Base-by-base conservation (phyloP, 148 eudicot genomes). In the Pharnaceum exiguum region DNA sequence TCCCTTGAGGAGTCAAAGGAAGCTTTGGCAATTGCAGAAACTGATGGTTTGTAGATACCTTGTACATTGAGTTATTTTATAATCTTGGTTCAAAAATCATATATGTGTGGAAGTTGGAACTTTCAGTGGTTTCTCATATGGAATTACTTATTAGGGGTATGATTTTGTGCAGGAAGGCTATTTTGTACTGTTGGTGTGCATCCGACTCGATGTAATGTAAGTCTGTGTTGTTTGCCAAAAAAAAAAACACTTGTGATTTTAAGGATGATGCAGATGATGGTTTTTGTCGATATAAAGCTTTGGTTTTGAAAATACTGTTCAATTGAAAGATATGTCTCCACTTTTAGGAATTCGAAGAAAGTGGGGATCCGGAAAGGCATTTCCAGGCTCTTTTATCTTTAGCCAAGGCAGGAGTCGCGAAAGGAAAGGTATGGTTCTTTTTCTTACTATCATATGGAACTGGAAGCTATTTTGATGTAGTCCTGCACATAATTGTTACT, bases 121-220 rank as follows among this genome's bases (percentile, higher is more conserved):
- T 48, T 24, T 9, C 36, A 27, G 4, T 46, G 10, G 25, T 39
- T 9, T 15, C 7, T 0, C 26, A n/a, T n/a, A n/a, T n/a, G n/a
- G n/a, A n/a, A n/a, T 47, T 50, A 11, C 7, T 56, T 22, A 63
- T 50, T 25, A 23, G 10, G 50, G 46, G 26, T 63, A 10, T 22
- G 22, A n/a, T 4, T 57, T 22, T 68, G 76, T 66, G 75, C 79
- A 93, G 99, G 91, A 40, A 71, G 96, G 68, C 83, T 93, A 49
- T 93, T 93, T 71, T 93, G 96, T 62, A 93, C 99, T 12, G 96
- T 93, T 67, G 99, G 99, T 29, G 99, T 93, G 71, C 99, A 93
- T 71, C 99, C 99, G 8, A 93, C 99, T 64, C 75, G 99, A 86
- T 93, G 99, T 71, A 81, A 77, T 11, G 99, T 93, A 73, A 49